Conservation (phyloP, 352 stramenopile genomes). For the Globisporangium camurandrum region DNA sequence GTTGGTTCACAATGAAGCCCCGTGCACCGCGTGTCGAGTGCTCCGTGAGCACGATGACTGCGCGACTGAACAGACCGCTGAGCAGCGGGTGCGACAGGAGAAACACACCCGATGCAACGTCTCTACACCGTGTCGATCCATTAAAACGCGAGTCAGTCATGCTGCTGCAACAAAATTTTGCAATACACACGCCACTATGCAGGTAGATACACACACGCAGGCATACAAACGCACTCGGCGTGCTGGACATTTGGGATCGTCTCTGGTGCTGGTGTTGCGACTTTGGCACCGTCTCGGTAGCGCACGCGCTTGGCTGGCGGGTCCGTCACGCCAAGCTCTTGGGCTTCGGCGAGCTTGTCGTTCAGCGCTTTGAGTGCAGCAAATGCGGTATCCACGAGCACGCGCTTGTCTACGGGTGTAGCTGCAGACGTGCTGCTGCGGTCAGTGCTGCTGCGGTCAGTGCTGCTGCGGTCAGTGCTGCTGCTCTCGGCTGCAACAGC, state of each 20-base stretch:
- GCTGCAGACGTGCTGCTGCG: too few relatives aligned
- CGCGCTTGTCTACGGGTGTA: too few relatives aligned
- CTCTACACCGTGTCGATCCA: constrained; percentile 13
- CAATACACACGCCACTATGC: too few relatives aligned
- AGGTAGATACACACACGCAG: not conserved
- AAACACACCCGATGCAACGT: constrained; percentile 48
- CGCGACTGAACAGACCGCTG: constrained; percentile 58
- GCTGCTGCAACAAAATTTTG: too few relatives aligned
- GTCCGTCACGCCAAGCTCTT: constrained; percentile 22
- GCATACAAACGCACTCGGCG: constrained; percentile 26
- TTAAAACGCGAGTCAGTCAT: not conserved
- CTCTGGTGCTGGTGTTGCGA: not conserved
- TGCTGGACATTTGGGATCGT: constrained; percentile 27
- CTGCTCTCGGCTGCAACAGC: not conserved
- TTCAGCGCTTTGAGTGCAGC: constrained; percentile 55
- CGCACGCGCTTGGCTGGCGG: not conserved
- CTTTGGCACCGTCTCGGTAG: not conserved
- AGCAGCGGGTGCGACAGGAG: constrained; percentile 69
- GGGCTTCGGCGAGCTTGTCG: constrained; percentile 40
- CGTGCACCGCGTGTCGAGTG: constrained; percentile 48
- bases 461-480: too few relatives aligned
- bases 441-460: too few relatives aligned
- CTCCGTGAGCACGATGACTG: constrained; percentile 69
- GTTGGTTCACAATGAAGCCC: constrained; percentile 73
- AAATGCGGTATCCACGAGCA: constrained; percentile 52